A percentile compares a stretch with the other conserved stretches of the same genome.
Conservation (phyloP, 148 eudicot genomes). For the Amaranthus hypochondriacus region DNA sequence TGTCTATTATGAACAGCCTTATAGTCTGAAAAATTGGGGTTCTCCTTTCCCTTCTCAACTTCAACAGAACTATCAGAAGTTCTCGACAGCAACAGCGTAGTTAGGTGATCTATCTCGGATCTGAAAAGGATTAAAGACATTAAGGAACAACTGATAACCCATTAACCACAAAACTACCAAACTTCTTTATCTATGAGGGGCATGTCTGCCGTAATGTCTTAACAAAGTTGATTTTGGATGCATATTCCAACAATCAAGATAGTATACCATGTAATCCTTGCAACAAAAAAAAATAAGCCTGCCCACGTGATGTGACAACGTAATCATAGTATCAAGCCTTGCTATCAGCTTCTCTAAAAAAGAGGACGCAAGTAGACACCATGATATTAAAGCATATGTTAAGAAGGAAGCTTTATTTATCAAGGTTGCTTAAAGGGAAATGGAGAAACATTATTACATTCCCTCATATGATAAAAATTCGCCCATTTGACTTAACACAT, state of each 20-base stretch:
- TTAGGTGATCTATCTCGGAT: constrained; percentile 65
- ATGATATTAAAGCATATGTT: neutral
- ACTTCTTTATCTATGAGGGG: neutral
- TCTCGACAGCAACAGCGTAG: constrained; percentile 52
- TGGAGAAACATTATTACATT: neutral
- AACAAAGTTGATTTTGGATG: neutral
- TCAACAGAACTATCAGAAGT: constrained; percentile 36
- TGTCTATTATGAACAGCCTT: constrained; percentile 28
- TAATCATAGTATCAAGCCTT: neutral
- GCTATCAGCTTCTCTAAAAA: neutral
- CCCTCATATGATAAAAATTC: neutral
- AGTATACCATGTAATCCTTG: neutral
- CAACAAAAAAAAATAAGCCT: neutral
- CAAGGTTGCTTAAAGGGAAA: neutral
- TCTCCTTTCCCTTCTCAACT: constrained; percentile 25
- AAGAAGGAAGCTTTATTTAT: neutral
- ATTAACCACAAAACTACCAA: neutral
- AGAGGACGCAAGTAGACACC: neutral
- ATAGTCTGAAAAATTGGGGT: constrained; percentile 27
- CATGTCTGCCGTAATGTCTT: neutral
- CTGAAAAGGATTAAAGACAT: constrained; percentile 30
- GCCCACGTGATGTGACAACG: neutral
- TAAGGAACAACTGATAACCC: constrained; percentile 3
- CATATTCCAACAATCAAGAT: neutral
- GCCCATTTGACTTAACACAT: neutral